These are phyloP conservation scores for Teratosphaeria epicoccoides DNA, from an alignment of 2,329 filamentous ascomycete genomes.

Conservation along the genomic window DNA sequence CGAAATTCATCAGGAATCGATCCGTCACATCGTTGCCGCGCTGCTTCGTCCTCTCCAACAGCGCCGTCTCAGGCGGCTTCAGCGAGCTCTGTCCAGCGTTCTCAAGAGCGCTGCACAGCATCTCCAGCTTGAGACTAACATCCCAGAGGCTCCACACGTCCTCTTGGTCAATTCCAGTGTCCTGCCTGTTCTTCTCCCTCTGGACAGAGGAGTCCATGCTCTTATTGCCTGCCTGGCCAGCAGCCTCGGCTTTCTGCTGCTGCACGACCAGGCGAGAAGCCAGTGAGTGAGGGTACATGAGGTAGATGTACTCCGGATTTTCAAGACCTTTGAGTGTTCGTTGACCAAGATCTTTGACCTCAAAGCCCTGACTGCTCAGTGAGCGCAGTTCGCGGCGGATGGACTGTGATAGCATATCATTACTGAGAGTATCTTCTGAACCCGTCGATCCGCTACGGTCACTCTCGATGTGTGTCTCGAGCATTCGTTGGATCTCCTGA, in stretches of 20 bases:
- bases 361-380: conserved; percentile 83
- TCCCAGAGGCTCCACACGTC: conserved; percentile 84
- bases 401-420: conserved; percentile 61
- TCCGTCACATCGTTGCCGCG: conserved; percentile 76
- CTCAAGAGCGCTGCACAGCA: conserved; percentile 84
- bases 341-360: conserved; percentile 93
- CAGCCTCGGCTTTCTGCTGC: conserved; percentile 39
- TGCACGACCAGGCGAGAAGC: conserved; percentile 69
- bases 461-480: conserved; percentile 81
- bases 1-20: conserved; percentile 73
- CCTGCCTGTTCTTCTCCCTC: conserved; percentile 43
- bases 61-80: conserved; percentile 69
- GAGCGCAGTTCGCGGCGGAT: conserved; percentile 82
- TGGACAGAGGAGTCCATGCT: conserved; percentile 1
- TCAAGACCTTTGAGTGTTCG: conserved; percentile 93
- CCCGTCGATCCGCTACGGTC: conserved; percentile 58
- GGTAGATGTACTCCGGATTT: conserved; percentile 90
- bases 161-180: conserved; percentile 67
- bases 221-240: conserved; percentile 15
- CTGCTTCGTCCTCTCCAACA: conserved; percentile 66
- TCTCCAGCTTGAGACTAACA: conserved; percentile 78
- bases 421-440: conserved; percentile 63
- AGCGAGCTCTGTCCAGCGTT: conserved; percentile 51
- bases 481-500: conserved; percentile 81
- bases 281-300: conserved; percentile 85